Evolutionary conservation across 2,329 filamentous ascomycete species (phyloP).

Genomic region (Exserohilum rostratum): DNA sequence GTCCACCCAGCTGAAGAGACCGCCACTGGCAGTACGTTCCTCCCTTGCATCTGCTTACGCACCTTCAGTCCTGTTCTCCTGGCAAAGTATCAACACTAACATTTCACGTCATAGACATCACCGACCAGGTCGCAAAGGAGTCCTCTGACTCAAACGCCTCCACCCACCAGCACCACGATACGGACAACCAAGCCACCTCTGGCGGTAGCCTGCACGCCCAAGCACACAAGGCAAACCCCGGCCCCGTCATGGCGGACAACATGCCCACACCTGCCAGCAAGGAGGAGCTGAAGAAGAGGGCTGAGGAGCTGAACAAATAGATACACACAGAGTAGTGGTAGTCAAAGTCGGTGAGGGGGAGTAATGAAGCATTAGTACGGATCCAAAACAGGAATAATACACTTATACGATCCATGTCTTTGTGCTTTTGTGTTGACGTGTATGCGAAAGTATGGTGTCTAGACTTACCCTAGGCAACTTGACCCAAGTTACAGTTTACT

Average conservation of each 20-base stretch:
- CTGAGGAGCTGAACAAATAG: conserved; percentile 58
- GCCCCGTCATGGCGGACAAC: conserved; percentile 54
- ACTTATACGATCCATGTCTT: no score
- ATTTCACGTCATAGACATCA: conserved; percentile 44
- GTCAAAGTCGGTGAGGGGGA: no score
- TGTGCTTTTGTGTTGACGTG: no score
- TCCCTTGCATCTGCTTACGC: no score
- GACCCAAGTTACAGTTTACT: no score
- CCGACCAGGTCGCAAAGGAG: conserved; percentile 54
- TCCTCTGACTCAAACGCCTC: conserved; percentile 51
- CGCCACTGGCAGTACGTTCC: conserved; percentile 46
- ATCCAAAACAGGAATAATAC: no score
- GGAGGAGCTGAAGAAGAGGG: conserved; percentile 57
- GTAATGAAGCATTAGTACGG: no score
- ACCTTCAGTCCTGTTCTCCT: no score
- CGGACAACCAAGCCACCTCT: conserved; percentile 38
- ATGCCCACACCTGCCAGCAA: conserved; percentile 54
- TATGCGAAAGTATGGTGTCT: no score
- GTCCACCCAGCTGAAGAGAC: conserved; percentile 51
- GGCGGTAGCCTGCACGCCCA: conserved; percentile 43
- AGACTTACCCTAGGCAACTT: no score
- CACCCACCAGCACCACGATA: conserved; percentile 43
- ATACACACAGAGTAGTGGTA: no score
- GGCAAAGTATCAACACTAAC: background rate
- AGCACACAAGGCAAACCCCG: conserved; percentile 53